Evolutionary conservation across 441 rosid genomes (phyloP), one percentile per base, ranked within the genome.

Genomic region (Arabidopsis lyrata): DNA sequence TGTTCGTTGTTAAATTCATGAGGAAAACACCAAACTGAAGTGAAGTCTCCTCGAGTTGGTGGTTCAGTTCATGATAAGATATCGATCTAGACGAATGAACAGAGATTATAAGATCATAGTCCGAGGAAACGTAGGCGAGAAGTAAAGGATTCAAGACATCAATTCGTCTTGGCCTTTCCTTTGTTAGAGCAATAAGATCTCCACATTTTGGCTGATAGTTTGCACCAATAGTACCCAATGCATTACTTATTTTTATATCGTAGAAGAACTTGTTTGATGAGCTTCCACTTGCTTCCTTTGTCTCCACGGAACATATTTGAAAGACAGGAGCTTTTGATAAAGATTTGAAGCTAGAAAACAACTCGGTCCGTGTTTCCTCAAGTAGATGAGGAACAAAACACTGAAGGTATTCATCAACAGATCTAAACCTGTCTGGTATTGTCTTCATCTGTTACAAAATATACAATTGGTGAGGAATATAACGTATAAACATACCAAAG

Each of bases 1-100:
- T 81, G 75, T 77, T 75, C 12, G 97, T 77, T 2, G 78, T 77
- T 20, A 77, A 31, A 71, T 65, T 84, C 44, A 27, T 77, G 79
- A 91, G 72, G 56, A 63, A 82, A 62, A 82, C 68, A 14, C 84
- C 68, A 59, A 20, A 20, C 22, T 20, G 22, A 20, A 20, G 22
- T 20, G 22, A 20, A 20, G 22, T 20, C 22, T 20, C 22, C 22
- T 20, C 2, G 22, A 20, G 22, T 20, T 20, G 22, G 22, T 20
- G 22, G 22, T 20, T 20, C 22, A 20, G 22, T 20, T 0, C 0
- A 22, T 7, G 6, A 62, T 52, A 0, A 39, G 14, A 45, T 62
- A 20, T 20, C 22, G 22, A 20, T 15, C 31, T 54, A 8, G 60
- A 31, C 39, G 8, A 32, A 1, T 4, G 5, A 8, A 55, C 39